Conservation (phyloP, 2,329 filamentous ascomycete species). For the Parastagonospora nodorum region DNA sequence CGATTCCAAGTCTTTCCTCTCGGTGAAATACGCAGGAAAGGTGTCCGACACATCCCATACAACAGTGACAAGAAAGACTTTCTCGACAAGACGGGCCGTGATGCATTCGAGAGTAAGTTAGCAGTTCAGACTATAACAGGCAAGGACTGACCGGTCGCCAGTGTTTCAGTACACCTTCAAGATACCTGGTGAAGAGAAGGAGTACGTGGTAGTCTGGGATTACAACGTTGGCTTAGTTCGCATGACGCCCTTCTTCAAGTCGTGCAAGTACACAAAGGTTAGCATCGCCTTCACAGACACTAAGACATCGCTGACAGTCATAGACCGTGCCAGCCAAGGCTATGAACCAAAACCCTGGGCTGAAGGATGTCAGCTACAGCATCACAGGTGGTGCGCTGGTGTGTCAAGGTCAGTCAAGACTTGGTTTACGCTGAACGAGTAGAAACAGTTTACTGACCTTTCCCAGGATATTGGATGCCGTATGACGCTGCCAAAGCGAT, state of each 20-base stretch:
- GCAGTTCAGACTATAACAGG: neutral
- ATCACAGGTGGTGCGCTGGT: constrained; percentile 91
- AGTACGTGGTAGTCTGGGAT: constrained; percentile 91
- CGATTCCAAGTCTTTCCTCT: constrained; percentile 70
- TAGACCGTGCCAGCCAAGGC: constrained; percentile 90
- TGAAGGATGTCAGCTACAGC: constrained; percentile 88
- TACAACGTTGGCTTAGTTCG: constrained; percentile 93
- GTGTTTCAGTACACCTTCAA: constrained; percentile 86
- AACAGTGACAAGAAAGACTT: constrained; percentile 94
- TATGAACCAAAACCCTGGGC: constrained; percentile 69
- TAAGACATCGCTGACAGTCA: constrained; percentile 11
- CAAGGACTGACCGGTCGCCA: constrained; percentile 44
- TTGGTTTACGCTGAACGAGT: neutral
- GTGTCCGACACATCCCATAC: constrained; percentile 77
- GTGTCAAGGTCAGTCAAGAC: constrained; percentile 65
- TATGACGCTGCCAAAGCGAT: constrained; percentile 84
- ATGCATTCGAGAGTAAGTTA: constrained; percentile 80
- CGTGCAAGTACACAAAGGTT: constrained; percentile 85
- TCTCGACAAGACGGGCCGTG: constrained; percentile 80
- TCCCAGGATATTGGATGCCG: constrained; percentile 92
- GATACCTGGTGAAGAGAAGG: constrained; percentile 65
- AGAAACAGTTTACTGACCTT: constrained; percentile 7
- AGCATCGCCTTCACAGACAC: constrained; percentile 20
- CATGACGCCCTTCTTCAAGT: constrained; percentile 95
- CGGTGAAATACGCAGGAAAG: constrained; percentile 59